phyloP scores from a whole-genome alignment of 2,329 filamentous ascomycete species.

The Fusarium mangiferae region DNA sequence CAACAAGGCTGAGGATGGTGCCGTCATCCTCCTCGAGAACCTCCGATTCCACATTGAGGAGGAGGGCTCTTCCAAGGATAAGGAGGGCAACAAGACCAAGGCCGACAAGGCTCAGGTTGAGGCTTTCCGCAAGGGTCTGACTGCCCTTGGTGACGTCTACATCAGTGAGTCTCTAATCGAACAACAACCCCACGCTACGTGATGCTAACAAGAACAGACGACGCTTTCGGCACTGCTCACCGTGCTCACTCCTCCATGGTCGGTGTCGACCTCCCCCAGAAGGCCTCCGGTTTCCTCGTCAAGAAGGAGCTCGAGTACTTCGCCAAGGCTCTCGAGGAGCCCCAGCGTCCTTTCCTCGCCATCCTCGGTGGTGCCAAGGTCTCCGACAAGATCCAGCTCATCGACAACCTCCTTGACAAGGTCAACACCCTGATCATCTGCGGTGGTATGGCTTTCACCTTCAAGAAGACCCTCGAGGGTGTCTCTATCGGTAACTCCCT shows the following conservation, averaged over 20 bases:
- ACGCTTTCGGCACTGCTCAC: conserved; percentile 98
- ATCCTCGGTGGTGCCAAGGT: conserved; percentile 99
- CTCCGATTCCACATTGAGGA: conserved; percentile 98
- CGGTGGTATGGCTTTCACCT: conserved; percentile 98
- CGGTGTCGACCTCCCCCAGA: conserved; percentile 92
- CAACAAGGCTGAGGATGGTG: conserved; percentile 81
- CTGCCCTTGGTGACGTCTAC: conserved; percentile 93
- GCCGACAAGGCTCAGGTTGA: conserved; percentile 93
- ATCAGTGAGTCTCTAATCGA: conserved; percentile 76
- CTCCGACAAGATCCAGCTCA: conserved; percentile 99
- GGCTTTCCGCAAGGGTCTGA: conserved; percentile 94
- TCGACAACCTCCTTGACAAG: conserved; percentile 98
- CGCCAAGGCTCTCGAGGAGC: conserved; percentile 92
- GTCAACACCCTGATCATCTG: conserved; percentile 97
- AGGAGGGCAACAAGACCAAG: conserved; percentile 96
- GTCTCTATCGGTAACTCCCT: conserved; percentile 90
- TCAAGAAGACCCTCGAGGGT: conserved; percentile 97
- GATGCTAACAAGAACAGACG: conserved; percentile 68
- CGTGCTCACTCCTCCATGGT: conserved; percentile 99
- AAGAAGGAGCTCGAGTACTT: conserved; percentile 99
- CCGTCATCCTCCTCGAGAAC: conserved; percentile 95
- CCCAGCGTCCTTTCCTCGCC: conserved; percentile 95
- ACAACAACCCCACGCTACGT: background rate
- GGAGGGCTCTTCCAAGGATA: conserved; percentile 95
- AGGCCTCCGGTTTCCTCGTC: conserved; percentile 97